Conservation (phyloP, 1,284 basidiomycete species). For the Acaromyces ingoldii region DNA sequence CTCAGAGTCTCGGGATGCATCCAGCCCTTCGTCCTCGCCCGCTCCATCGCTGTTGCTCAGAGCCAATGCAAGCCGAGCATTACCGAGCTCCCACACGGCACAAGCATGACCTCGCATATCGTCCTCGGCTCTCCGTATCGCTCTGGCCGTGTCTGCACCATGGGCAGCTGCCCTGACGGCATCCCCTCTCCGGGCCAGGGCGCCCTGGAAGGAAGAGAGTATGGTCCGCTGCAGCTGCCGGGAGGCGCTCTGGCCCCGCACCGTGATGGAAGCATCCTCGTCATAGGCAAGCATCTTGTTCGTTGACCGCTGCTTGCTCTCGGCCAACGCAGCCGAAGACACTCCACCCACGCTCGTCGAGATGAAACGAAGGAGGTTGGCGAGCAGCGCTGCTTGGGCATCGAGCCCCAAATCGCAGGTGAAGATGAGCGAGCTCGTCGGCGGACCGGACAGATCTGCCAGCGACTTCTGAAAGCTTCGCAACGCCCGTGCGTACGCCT, state of each 20-base stretch:
- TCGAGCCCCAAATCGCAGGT: slow-evolving; percentile 5
- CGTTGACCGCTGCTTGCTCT: not conserved
- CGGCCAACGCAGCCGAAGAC: too few species aligned
- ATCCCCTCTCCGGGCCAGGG: slow-evolving; percentile 3
- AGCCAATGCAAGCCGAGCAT: slow-evolving; percentile 7
- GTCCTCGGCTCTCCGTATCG: slow-evolving; percentile 5
- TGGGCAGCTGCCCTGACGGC: slow-evolving; percentile 7
- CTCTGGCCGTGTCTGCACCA: slow-evolving; percentile 11
- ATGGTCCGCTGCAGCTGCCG: not conserved
- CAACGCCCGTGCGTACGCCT: slow-evolving; percentile 4
- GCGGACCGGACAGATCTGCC: not conserved
- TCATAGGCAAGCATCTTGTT: not conserved
- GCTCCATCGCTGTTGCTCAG: slow-evolving; percentile 4
- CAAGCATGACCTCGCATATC: slow-evolving; percentile 6
- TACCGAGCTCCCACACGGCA: slow-evolving; percentile 10
- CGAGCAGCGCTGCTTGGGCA: slow-evolving; percentile 6
- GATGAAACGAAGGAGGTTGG: slow-evolving; percentile 8
- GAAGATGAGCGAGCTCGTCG: not conserved
- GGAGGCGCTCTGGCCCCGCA: not conserved
- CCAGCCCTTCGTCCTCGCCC: not conserved
- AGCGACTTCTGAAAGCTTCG: not conserved
- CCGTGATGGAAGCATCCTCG: not conserved
- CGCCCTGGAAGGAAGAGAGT: slow-evolving; percentile 6
- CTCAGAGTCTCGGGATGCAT: not conserved
- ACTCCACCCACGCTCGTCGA: slow-evolving; percentile 2